Percentiles rank a stretch among this genome's conserved stretches.
Conservation (phyloP, 768 basidiomycete species). For the Boletus vinaceobasis region DNA sequence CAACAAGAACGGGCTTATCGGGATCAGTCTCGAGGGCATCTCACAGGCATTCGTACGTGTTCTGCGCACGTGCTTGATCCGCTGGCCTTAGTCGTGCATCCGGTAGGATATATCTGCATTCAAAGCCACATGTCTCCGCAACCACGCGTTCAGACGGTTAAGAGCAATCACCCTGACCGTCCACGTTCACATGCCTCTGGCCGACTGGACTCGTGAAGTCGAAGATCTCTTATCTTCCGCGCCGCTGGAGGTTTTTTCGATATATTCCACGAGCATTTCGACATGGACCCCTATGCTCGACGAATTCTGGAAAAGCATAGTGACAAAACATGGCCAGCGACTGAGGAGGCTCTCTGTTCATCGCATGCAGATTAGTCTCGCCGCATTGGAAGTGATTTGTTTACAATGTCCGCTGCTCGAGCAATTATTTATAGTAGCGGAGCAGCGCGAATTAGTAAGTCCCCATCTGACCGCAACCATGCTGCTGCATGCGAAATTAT, state of each 20-base stretch:
- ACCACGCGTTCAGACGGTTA: slow-evolving; percentile 41
- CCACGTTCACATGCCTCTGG: slow-evolving; percentile 34
- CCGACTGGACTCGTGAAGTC: slow-evolving; percentile 46
- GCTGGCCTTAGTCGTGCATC: neutral
- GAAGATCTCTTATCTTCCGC: slow-evolving; percentile 41
- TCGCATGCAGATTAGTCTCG: slow-evolving; percentile 53
- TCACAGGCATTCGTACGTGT: slow-evolving; percentile 56
- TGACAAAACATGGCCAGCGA: slow-evolving; percentile 46
- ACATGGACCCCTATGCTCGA: slow-evolving; percentile 40
- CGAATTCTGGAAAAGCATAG: slow-evolving; percentile 49
- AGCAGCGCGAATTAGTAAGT: slow-evolving; percentile 44
- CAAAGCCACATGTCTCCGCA: slow-evolving; percentile 34
- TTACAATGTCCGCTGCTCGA: slow-evolving; percentile 49
- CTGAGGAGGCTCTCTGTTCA: slow-evolving; percentile 62
- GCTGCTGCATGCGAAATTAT: neutral
- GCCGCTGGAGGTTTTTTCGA: slow-evolving; percentile 58
- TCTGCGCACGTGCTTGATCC: neutral
- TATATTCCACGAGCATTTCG: slow-evolving; percentile 51
- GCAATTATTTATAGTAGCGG: slow-evolving; percentile 60
- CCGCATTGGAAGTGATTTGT: slow-evolving; percentile 54
- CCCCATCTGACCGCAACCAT: neutral
- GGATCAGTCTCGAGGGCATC: slow-evolving; percentile 60
- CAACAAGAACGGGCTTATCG: slow-evolving; percentile 45
- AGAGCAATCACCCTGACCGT: slow-evolving; percentile 58
- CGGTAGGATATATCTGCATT: slow-evolving; percentile 54